phyloP scores from a whole-genome alignment of 208 protist genomes.

The Acanthamoeba healyi region DNA sequence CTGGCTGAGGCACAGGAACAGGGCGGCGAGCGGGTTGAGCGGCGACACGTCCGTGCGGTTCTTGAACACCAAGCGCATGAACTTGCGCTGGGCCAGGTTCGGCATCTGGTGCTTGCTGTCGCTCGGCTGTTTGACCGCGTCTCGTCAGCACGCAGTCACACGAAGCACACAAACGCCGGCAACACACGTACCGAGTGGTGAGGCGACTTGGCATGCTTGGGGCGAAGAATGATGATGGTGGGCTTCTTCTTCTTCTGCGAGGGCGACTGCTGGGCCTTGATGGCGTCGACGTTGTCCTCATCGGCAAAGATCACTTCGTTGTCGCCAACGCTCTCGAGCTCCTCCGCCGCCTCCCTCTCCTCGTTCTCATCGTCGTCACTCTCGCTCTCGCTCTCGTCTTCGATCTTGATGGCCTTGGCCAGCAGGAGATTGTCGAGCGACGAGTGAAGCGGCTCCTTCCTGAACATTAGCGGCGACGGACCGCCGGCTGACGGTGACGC shows the following conservation, averaged over 20 bases:
- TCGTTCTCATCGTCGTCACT: background rate
- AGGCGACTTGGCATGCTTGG: background rate
- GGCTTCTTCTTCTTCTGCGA: slow-evolving; percentile 6
- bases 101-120: slow-evolving; percentile 28
- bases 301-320: slow-evolving; percentile 33
- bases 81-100: slow-evolving; percentile 37
- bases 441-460: background rate
- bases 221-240: slow-evolving; percentile 36
- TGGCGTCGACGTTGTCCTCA: background rate
- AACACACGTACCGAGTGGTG: no score
- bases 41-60: slow-evolving; percentile 41
- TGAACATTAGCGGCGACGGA: background rate
- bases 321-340: slow-evolving; percentile 20
- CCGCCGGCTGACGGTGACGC: background rate
- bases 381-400: slow-evolving; percentile 30
- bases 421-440: background rate
- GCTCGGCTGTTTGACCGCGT: background rate
- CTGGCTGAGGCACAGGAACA: slow-evolving; percentile 55
- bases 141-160: no score
- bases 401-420: slow-evolving; percentile 51
- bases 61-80: slow-evolving; percentile 43
- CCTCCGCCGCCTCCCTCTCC: background rate
- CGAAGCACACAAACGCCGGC: no score
- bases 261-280: background rate
- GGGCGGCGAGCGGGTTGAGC: slow-evolving; percentile 30